Evolutionary conservation across 2,329 filamentous ascomycete genomes (phyloP), one percentile per base, ranked within the genome.

Genomic region (Penicillium sp.): DNA sequence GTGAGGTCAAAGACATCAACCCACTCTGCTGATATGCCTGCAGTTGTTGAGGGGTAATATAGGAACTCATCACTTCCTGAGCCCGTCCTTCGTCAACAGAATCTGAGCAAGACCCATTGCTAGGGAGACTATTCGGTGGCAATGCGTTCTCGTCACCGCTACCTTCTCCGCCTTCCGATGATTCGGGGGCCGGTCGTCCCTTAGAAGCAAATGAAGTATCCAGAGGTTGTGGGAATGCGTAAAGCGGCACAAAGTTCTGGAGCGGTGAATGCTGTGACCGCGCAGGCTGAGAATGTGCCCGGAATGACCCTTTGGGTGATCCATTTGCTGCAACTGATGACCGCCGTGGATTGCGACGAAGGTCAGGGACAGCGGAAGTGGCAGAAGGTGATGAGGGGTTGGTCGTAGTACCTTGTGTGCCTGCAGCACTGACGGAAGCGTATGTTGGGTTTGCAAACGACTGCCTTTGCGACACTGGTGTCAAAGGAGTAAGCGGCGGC

Each of bases 201-300:
- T 64, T 66, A 27, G 65, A 59, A 37, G 47, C 44, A 37, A 66
- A 66, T 15, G 66, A 61, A 23, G 51, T 51, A 12, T 70, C 66
- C 32, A 61, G 49, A n/a, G 56, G 38, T 33, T 66, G 66, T 13
- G 64, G 56, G 18, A 66, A 62, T 20, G 64, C 58, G 51, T 69
- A 70, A 8, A 70, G 52, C 10, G 66, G 65, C 7, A 62, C 59
- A 47, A 70, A 65, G 33, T 51, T 63, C 37, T 64, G 66, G 40
- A 66, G 55, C 3, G 63, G 60, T 24, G 70, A 69, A 44, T 70
- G 68, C 15, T 74, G 56, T n/a, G 70, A 61, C 23, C 75, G 67
- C n/a, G 75, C 73, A 46, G 75, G 75, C 49, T 77, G 74, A n/a
- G 75, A 77, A 23, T 77, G 75, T n/a, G 75, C 74, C 47, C 75